Evolutionary conservation across 1,284 basidiomycete species (phyloP).

Genomic region (Ganoderma leucocontextum): DNA sequence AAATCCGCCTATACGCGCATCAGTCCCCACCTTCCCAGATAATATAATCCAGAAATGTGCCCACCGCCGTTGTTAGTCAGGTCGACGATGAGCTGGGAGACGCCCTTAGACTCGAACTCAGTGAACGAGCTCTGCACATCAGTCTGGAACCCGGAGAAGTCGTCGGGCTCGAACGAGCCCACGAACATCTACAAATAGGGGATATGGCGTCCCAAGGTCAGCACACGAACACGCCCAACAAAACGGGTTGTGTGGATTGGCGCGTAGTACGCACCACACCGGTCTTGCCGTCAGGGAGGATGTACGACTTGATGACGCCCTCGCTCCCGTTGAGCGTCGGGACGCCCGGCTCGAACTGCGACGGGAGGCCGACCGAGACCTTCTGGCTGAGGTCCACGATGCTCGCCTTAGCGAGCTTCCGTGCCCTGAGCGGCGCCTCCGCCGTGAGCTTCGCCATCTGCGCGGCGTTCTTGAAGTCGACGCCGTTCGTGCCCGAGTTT

Average conservation of each 20-base stretch:
- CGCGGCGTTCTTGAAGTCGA: conserved; percentile 50
- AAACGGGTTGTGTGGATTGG: background rate
- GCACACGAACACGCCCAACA: background rate
- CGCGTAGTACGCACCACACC: conserved; percentile 54
- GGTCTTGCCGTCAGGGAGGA: conserved; percentile 66
- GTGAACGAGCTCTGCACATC: conserved; percentile 58
- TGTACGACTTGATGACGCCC: conserved; percentile 66
- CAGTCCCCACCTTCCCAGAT: background rate
- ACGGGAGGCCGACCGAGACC: conserved; percentile 56
- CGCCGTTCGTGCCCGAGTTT: conserved; percentile 60
- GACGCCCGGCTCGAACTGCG: conserved; percentile 56
- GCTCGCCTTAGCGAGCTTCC: conserved; percentile 46
- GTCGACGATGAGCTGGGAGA: conserved; percentile 65
- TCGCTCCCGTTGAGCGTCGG: conserved; percentile 54
- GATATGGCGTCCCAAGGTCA: background rate
- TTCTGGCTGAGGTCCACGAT: conserved; percentile 51
- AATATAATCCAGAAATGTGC: background rate
- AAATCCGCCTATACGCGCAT: conserved; percentile 55
- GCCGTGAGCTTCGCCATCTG: conserved; percentile 5
- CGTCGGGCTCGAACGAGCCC: conserved; percentile 59
- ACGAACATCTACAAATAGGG: conserved; percentile 59
- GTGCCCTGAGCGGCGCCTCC: conserved; percentile 25
- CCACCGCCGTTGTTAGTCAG: conserved; percentile 68
- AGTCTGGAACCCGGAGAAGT: conserved; percentile 60
- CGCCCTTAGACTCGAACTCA: conserved; percentile 56